A percentile compares a stretch with the other conserved stretches of the same genome.
phyloP scores from a whole-genome alignment of 805 yeast genomes.

The Ogataea nitratoaversa region DNA sequence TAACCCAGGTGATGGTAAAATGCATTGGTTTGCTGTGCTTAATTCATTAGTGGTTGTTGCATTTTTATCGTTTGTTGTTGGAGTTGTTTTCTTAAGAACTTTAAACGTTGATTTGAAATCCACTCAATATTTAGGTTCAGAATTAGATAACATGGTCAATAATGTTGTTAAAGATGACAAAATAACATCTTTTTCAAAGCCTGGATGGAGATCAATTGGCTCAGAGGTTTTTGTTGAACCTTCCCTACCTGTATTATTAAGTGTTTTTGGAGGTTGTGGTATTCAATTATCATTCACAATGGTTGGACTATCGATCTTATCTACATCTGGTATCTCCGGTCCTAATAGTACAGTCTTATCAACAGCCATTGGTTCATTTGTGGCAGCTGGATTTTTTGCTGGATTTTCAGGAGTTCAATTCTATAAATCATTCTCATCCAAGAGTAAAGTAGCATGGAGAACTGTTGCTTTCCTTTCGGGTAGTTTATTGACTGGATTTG shows the following conservation, averaged over 20 bases:
- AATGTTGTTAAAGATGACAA: slow-evolving; percentile 7
- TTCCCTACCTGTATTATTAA: slow-evolving; percentile 40
- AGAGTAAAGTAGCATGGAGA: slow-evolving; percentile 35
- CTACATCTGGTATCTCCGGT: slow-evolving; percentile 56
- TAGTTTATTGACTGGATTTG: slow-evolving; percentile 41
- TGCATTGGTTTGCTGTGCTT: slow-evolving; percentile 76
- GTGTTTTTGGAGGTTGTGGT: slow-evolving; percentile 67
- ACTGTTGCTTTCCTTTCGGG: slow-evolving; percentile 43
- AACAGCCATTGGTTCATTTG: slow-evolving; percentile 54
- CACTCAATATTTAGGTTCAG: slow-evolving; percentile 14
- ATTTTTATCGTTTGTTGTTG: slow-evolving; percentile 60
- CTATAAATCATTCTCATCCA: slow-evolving; percentile 49
- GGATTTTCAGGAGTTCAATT: slow-evolving; percentile 68
- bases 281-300: slow-evolving; percentile 65
- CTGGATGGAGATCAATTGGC: slow-evolving; percentile 52
- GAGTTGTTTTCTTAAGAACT: slow-evolving; percentile 54
- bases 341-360: slow-evolving; percentile 64
- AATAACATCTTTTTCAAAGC: neutral
- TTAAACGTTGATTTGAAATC: slow-evolving; percentile 43
- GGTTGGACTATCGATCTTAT: slow-evolving; percentile 53
- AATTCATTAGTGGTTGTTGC: slow-evolving; percentile 66
- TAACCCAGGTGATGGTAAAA: slow-evolving; percentile 50
- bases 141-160: slow-evolving; percentile 12
- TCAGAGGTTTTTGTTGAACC: slow-evolving; percentile 57
- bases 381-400: slow-evolving; percentile 68